Percentiles rank a stretch among this genome's conserved stretches.
These are phyloP conservation scores for Pseudonitzschia multiseries DNA, from an alignment of 108 stramenopile genomes.

Conservation along the genomic window DNA sequence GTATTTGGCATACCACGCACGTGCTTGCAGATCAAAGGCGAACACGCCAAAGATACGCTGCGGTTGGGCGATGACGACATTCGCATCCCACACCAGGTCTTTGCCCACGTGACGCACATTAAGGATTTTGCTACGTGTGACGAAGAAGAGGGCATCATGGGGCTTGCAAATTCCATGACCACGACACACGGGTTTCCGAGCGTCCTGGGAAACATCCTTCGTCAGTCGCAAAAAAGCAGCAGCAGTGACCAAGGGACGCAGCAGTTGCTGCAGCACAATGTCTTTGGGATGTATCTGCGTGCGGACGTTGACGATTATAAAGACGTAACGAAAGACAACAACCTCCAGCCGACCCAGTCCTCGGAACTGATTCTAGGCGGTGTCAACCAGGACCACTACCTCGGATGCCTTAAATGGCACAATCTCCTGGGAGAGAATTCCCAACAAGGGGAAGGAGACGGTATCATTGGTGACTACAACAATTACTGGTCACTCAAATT, in stretches of 20 bases:
- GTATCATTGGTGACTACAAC: conserved; percentile 18
- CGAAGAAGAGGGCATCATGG: conserved; percentile 52
- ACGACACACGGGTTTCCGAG: conserved; percentile 39
- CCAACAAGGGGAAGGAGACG: conserved; percentile 10
- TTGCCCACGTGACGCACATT: conserved; percentile 46
- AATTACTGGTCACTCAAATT: conserved; percentile 91
- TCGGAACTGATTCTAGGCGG: conserved; percentile 54
- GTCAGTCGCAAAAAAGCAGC: not conserved
- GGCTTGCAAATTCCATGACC: conserved; percentile 39
- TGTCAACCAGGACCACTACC: conserved; percentile 45
- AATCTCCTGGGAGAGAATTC: conserved; percentile 34
- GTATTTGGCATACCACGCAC: too few relatives aligned
- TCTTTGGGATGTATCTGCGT: conserved; percentile 42
- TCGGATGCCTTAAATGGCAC: conserved; percentile 58
- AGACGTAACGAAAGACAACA: not conserved
- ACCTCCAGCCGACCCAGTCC: conserved; percentile 5
- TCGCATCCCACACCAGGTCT: conserved; percentile 38
- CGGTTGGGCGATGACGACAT: conserved; percentile 26
- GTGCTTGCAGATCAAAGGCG: conserved; percentile 48
- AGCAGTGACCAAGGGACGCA: not conserved
- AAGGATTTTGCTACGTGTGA: conserved; percentile 40
- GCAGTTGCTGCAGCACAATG: not conserved
- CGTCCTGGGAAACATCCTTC: conserved; percentile 28
- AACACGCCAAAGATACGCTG: conserved; percentile 46
- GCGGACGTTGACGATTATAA: conserved; percentile 39